Conservation (phyloP, 169 alveolate genomes). For the Cryptosporidium ubiquitum region DNA sequence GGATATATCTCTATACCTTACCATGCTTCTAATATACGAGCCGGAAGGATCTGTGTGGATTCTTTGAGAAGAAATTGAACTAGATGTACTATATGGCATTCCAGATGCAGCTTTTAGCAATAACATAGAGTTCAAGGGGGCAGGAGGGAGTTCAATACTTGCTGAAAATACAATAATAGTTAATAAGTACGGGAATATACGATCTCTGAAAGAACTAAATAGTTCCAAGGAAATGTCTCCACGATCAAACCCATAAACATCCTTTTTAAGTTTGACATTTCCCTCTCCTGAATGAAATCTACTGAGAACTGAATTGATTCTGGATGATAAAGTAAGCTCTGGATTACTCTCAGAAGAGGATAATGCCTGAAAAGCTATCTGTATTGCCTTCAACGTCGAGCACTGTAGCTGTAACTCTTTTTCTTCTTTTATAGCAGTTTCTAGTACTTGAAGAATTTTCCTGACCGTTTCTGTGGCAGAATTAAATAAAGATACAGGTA, state of each 20-base stretch:
- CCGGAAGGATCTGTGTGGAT: slow-evolving; percentile 70
- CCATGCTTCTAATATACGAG: slow-evolving; percentile 71
- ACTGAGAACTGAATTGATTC: slow-evolving; percentile 31
- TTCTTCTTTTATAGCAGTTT: slow-evolving; percentile 53
- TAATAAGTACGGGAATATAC: slow-evolving; percentile 58
- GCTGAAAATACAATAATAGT: slow-evolving; percentile 53
- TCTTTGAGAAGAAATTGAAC: slow-evolving; percentile 70
- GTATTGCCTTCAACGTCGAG: slow-evolving; percentile 56
- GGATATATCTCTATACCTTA: slow-evolving; percentile 51
- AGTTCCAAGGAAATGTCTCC: slow-evolving; percentile 42
- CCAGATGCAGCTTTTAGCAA: slow-evolving; percentile 67
- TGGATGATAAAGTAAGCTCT: slow-evolving; percentile 54
- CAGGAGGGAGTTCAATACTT: slow-evolving; percentile 67
- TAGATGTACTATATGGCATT: slow-evolving; percentile 65
- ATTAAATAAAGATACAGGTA: slow-evolving; percentile 13
- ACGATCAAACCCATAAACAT: neutral
- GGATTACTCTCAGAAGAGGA: slow-evolving; percentile 20
- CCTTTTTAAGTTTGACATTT: neutral
- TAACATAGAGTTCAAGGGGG: slow-evolving; percentile 55
- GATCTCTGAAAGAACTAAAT: slow-evolving; percentile 55
- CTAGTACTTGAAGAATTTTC: slow-evolving; percentile 37
- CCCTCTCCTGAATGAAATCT: slow-evolving; percentile 47
- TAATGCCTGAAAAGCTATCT: slow-evolving; percentile 53
- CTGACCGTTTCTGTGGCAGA: slow-evolving; percentile 54
- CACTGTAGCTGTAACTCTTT: slow-evolving; percentile 42